phyloP scores from a whole-genome alignment of 352 stramenopile genomes.

The Blastocystis sp. region DNA sequence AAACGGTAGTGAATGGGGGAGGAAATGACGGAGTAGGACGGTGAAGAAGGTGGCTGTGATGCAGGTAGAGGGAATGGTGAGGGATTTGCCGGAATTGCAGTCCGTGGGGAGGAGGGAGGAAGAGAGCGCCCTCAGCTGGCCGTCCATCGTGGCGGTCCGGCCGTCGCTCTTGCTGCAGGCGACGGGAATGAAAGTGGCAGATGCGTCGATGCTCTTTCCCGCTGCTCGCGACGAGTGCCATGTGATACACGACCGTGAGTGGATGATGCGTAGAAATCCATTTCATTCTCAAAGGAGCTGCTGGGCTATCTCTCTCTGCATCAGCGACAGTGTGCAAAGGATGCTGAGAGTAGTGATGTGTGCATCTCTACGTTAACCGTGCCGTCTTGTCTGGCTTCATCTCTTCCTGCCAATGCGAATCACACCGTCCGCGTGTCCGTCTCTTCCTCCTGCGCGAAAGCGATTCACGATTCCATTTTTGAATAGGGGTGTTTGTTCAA shows the following conservation, averaged over 20 bases:
- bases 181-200: not conserved
- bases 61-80: not conserved
- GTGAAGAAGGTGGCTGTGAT: not conserved
- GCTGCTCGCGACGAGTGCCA: conserved; percentile 11
- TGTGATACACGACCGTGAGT: not conserved
- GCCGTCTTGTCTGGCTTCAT: not conserved
- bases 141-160: not conserved
- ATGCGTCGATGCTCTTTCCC: conserved; percentile 9
- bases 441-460: not conserved
- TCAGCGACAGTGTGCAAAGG: not conserved
- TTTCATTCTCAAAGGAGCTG: not conserved
- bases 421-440: not conserved
- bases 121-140: not conserved
- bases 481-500: conserved; percentile 43
- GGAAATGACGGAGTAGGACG: not conserved
- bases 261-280: not conserved
- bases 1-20: not conserved
- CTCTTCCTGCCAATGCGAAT: not conserved
- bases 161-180: conserved; percentile 25
- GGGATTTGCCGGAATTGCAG: not conserved
- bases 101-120: not conserved
- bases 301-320: not conserved
- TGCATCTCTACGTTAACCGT: not conserved
- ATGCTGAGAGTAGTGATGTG: not conserved
- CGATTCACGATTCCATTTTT: conserved; percentile 4